Base-by-base conservation (phyloP, 2,329 filamentous ascomycete species). In the Dothistroma septosporum region DNA sequence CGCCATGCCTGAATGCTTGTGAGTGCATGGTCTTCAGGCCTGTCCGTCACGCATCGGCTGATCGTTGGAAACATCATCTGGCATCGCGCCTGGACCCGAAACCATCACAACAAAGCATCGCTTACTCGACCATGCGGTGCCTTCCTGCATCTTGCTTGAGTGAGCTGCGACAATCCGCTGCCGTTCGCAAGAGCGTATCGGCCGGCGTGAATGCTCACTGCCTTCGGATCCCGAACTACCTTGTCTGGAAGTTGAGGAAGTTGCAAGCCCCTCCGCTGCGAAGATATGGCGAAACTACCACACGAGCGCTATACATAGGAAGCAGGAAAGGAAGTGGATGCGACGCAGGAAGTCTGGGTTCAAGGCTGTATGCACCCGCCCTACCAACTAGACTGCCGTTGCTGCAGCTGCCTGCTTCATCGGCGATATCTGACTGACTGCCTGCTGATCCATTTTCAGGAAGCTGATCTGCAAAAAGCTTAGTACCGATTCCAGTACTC, bases 401-500 rank as follows among this genome's bases (percentile, higher is more conserved):
- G 28, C 24, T n/a, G 50, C 31, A 31, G 50, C 31, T 35, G 28
- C 50, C 31, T 32, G 21, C 12, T 32, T 31, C 24, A 59, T n/a
- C n/a, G 64, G 63, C 37, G 64, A 63, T 11, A 65, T 61, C 54
- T 63, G 58, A 55, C 58, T 64, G 32, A 70, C 47, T 28, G 61
- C 63, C 19, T 68, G 66, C 47, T 60, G 59, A 21, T 71, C 69
- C 55, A 70, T 62, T 55, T 71, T 72, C 22, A 64, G 58, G 53
- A 74, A 74, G 37, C 65, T 66, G 61, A 73, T 72, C 70, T 73
- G 57, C 12, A 60, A 33, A 1, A 11, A 54, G 24, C 50, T 62
- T 41, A 62, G 60, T 21, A 48, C 14, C n/a, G 5, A 6, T 22
- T 22, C 37, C 37, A 60, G 6, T n/a, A 19, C 8, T 8, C 9